phyloP scores from a whole-genome alignment of 768 basidiomycete species.

The Mycena galericulata region DNA sequence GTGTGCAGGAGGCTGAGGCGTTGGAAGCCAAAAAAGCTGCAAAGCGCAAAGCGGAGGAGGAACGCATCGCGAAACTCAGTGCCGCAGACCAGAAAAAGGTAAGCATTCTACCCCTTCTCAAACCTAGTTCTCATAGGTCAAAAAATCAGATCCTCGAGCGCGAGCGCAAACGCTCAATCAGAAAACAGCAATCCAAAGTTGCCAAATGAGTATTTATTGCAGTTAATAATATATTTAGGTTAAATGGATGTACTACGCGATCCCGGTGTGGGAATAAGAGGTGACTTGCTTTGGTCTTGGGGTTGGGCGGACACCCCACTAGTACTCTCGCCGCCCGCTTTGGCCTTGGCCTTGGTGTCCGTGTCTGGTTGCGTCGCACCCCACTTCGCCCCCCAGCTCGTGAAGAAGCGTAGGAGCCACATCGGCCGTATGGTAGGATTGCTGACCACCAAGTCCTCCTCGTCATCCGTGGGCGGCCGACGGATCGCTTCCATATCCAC shows the following conservation, averaged over 20 bases:
- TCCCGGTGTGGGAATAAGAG: neutral
- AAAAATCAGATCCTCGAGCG: constrained; percentile 80
- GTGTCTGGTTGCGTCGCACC: constrained; percentile 47
- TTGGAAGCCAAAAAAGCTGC: constrained; percentile 78
- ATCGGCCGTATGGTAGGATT: constrained; percentile 74
- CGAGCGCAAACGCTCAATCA: constrained; percentile 78
- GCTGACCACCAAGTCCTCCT: constrained; percentile 61
- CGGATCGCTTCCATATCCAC: constrained; percentile 42
- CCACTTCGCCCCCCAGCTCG: constrained; percentile 80
- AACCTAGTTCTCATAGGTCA: no score
- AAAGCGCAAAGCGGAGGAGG: constrained; percentile 81
- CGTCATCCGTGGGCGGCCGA: constrained; percentile 50
- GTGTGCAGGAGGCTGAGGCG: constrained; percentile 52
- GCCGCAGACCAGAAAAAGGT: constrained; percentile 89
- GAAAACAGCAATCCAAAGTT: constrained; percentile 78
- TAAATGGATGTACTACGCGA: constrained; percentile 20
- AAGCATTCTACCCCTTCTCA: no score
- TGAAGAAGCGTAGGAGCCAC: constrained; percentile 83
- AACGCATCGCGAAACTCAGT: constrained; percentile 77
- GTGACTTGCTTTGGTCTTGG: neutral
- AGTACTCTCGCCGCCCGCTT: neutral
- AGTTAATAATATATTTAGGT: constrained; percentile 32
- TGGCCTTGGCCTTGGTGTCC: constrained; percentile 11
- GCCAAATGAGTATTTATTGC: constrained; percentile 41
- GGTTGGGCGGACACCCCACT: neutral